A percentile compares a stretch with the other conserved stretches of the same genome.
phyloP scores from a whole-genome alignment of 2,329 filamentous ascomycete species.

The Alternaria solani region DNA sequence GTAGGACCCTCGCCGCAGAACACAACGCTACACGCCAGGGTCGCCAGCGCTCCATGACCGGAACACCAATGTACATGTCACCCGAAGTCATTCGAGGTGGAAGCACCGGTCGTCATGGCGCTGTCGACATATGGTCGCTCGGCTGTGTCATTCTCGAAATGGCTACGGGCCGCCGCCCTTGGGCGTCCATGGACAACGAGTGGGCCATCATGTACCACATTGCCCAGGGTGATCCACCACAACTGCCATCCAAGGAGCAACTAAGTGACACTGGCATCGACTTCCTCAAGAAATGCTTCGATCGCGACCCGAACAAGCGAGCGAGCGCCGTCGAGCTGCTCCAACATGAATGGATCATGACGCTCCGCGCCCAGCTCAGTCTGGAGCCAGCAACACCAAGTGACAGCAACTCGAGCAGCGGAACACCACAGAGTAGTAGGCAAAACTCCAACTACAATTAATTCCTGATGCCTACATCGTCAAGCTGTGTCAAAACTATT shows the following conservation, averaged over 20 bases:
- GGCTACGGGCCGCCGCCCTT: slow-evolving; percentile 92
- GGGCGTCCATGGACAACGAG: slow-evolving; percentile 96
- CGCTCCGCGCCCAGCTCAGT: slow-evolving; percentile 55
- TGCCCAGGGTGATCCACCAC: slow-evolving; percentile 91
- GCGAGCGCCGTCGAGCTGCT: slow-evolving; percentile 86
- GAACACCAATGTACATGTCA: slow-evolving; percentile 99
- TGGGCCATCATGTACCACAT: slow-evolving; percentile 99
- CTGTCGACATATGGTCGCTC: slow-evolving; percentile 94
- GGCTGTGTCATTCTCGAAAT: slow-evolving; percentile 98
- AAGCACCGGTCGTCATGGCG: slow-evolving; percentile 75
- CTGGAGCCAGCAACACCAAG: slow-evolving; percentile 58
- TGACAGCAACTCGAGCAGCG: slow-evolving; percentile 34
- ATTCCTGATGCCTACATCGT: neutral
- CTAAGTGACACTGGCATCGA: slow-evolving; percentile 85
- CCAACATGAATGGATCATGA: slow-evolving; percentile 87
- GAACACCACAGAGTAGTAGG: slow-evolving; percentile 30
- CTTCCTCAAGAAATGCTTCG: slow-evolving; percentile 87
- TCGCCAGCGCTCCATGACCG: slow-evolving; percentile 88
- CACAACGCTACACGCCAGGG: slow-evolving; percentile 60
- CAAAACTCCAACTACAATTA: slow-evolving; percentile 49
- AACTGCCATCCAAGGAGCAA: slow-evolving; percentile 82
- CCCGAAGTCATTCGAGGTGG: slow-evolving; percentile 95
- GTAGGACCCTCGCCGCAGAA: slow-evolving; percentile 79
- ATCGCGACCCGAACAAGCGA: slow-evolving; percentile 79
- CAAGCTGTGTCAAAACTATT: neutral